phyloP scores from a whole-genome alignment of 192 early-diverging fungal species.

The Coemansia sp. region DNA sequence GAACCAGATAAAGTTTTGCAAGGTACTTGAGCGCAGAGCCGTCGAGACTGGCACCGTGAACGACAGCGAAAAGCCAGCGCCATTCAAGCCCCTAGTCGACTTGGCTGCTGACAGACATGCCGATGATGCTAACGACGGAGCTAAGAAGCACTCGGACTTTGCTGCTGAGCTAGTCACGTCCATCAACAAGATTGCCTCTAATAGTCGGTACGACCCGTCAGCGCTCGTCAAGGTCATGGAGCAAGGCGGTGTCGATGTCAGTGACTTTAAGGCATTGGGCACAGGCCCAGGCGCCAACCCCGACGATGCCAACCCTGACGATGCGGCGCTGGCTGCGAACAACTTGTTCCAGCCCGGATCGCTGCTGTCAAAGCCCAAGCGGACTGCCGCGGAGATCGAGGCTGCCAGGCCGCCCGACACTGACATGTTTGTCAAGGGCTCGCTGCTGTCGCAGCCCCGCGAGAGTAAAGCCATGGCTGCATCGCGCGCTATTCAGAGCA shows the following conservation, averaged over 20 bases:
- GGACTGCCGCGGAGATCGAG: conserved; percentile 23
- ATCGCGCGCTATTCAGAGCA: conserved; percentile 51
- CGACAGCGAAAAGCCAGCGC: conserved; percentile 13
- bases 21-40: conserved; percentile 44
- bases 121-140: conserved; percentile 12
- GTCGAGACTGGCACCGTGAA: conserved; percentile 25
- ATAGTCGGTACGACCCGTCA: conserved; percentile 37
- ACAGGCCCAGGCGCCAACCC: not conserved
- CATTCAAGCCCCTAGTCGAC: conserved; percentile 45
- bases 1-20: conserved; percentile 52
- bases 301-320: conserved; percentile 5
- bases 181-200: conserved; percentile 31
- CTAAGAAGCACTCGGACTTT: conserved; percentile 31
- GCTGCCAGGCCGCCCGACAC: conserved; percentile 18
- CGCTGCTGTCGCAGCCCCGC: conserved; percentile 49
- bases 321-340: conserved; percentile 12
- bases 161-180: conserved; percentile 30
- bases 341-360: conserved; percentile 42
- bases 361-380: conserved; percentile 49
- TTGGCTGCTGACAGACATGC: conserved; percentile 27
- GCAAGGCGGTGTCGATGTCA: conserved; percentile 42
- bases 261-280: conserved; percentile 39
- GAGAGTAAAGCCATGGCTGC: conserved; percentile 55
- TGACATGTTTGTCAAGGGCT: conserved; percentile 50
- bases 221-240: conserved; percentile 37